Percentiles rank a stretch among this genome's conserved stretches.
These are phyloP conservation scores for Metschnikowia chrysomelidarum DNA, from an alignment of 805 yeast species.

Conservation along the genomic window DNA sequence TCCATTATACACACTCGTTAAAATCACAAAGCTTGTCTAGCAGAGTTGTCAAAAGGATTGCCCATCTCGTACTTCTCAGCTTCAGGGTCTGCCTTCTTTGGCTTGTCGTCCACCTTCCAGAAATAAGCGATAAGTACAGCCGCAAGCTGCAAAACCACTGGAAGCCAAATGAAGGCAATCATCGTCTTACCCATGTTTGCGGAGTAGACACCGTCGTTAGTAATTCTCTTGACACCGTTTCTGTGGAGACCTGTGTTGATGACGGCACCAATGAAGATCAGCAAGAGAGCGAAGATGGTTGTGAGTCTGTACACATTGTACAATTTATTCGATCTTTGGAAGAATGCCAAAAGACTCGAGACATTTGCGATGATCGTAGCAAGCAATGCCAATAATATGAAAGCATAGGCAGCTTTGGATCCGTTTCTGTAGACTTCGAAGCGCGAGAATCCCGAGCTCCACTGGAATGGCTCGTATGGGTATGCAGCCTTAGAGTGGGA, in stretches of 20 bases:
- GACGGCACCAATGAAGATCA: slow-evolving; percentile 12
- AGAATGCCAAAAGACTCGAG: slow-evolving; percentile 5
- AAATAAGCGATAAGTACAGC: slow-evolving; percentile 5
- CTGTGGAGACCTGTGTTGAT: slow-evolving; percentile 12
- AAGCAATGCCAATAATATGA: slow-evolving; percentile 9
- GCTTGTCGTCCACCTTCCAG: slow-evolving; percentile 4
- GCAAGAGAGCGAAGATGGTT: slow-evolving; percentile 7
- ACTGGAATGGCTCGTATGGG: slow-evolving; percentile 13
- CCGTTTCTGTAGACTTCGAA: slow-evolving; percentile 6
- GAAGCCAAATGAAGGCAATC: slow-evolving; percentile 14
- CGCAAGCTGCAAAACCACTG: slow-evolving; percentile 8
- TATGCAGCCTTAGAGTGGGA: slow-evolving; percentile 10
- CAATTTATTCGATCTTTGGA: slow-evolving; percentile 6
- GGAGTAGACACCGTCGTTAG: slow-evolving; percentile 10
- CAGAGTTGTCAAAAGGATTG: slow-evolving; percentile 8
- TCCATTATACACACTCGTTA: too few relatives aligned
- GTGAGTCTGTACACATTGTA: slow-evolving; percentile 6
- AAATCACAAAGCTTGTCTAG: slow-evolving; percentile 7
- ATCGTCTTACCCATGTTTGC: slow-evolving; percentile 13
- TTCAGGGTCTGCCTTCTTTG: not conserved
- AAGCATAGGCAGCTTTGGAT: slow-evolving; percentile 12
- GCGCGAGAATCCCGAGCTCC: slow-evolving; percentile 12
- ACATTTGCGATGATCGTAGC: slow-evolving; percentile 6
- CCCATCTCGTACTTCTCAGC: slow-evolving; percentile 1
- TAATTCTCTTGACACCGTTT: slow-evolving; percentile 8